Evolutionary conservation across 495 filamentous ascomycete genomes (phyloP), one percentile per base, ranked within the genome.

Genomic region (Penicillium pancosmium): DNA sequence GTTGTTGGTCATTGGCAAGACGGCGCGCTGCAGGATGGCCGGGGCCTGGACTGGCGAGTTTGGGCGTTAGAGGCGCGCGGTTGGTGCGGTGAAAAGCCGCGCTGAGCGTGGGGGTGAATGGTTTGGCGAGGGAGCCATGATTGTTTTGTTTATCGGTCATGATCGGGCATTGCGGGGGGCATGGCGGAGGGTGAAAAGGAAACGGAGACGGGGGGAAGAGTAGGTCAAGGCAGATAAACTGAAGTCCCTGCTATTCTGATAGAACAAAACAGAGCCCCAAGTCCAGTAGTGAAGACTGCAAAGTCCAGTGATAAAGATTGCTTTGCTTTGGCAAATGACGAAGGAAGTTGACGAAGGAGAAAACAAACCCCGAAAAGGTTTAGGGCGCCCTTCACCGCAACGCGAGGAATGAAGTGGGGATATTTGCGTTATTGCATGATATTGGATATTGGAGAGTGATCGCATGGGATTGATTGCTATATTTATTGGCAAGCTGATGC

Each of bases 131-230:
- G 65, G 71, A 63, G 72, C 70, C 71, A 69, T 44, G 41, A 44
- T 68, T 73, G 67, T 73, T 73, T 70, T 81, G 79, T 78, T 83
- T 84, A 78, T 83, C 80, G 72, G 68, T 72, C 68, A 74, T 78
- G 80, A 81, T 83, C 73, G 76, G 73, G 70, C 77, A 78, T 78
- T 74, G 73, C 69, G 65, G 62, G 70, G 62, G 61, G 46, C 46
- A 48, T 48, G 46, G 21, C 46, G 46, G 21, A 23, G 23, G 44
- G 15, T 11, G 8, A 9, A 27, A 21, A 19, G 6, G 54, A 13
- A 16, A n/a, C 5, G 19, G 16, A 13, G 54, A 41, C 19, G 40
- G 40, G 50, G 25, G 0, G 12, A 43, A 41, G 57, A 13, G 5
- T 36, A 10, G 34, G 13, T 36, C 10, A 36, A 10, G 10, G 5